Evolutionary conservation across 257 asterid species (phyloP), one percentile per base, ranked within the genome.

Genomic region (Solanum microdontum): DNA sequence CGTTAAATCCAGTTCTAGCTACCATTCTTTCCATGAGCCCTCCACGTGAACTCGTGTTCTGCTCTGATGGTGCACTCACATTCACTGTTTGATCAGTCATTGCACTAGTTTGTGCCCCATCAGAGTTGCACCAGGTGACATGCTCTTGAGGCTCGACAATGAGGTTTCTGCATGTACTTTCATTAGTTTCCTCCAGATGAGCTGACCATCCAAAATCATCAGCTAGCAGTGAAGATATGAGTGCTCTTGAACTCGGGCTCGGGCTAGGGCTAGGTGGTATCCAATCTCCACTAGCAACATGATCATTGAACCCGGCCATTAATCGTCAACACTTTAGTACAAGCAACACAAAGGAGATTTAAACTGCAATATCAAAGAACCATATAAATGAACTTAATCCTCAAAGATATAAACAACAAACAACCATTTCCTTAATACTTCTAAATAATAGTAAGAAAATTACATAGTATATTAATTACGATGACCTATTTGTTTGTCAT

Each of bases 1-100:
- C 95, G 82, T 91, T 94, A 87, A 94, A 94, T 83, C 99, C 98
- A 80, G 98, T 94, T 89, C 99, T 89, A 90, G 97, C 96, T 68
- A 93, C 97, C 89, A 87, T 93, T 89, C 99, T 93, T 90, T 96
- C 98, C 89, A 93, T 76, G 75, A 96, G 98, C 60, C 97, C 94
- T 62, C 97, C 98, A 26, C 93, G 88, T 7, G 90, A 85, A 83
- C 91, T 91, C 89, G 76, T 82, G 87, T 85, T 89, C 48, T 88
- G 90, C 62, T 87, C 96, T 11, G 88, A 58, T 30, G 77, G 40
- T 28, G 87, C 91, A 87, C 85, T 91, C 80, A 80, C 58, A 66
- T 87, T 87, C 82, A 88, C 87, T n/a, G 62, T 86, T 74, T 74
- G 82, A 64, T 88, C 88, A 87, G 64, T 77, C 66, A 80, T 87